Base-by-base conservation (phyloP, 2,329 filamentous ascomycete genomes). In the Talaromyces pinophilus region DNA sequence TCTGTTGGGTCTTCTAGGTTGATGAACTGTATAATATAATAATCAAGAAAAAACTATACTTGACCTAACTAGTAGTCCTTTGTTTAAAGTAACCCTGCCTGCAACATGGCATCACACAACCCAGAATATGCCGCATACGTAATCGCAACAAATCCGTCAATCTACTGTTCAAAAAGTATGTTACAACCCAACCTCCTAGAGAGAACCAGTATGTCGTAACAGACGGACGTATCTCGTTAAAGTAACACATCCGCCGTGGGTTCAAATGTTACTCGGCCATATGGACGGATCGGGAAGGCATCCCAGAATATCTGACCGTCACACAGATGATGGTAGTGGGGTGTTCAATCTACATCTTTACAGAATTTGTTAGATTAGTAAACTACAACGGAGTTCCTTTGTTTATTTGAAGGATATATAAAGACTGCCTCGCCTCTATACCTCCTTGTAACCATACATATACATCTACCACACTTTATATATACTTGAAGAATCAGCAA, bases 281-380 rank as follows among this genome's bases (percentile, higher is more conserved):
- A 42, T 65, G 50, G 25, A 59, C 55, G 60, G 62, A 46, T 62
- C 60, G 30, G 61, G 59, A 50, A 65, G 25, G 30, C 42, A 75
- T 75, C 67, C 67, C 68, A 40, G 44, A 15, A 30, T 42, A 65
- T 60, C 30, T 67, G 55, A 50, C 65, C 28, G 7, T 6, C 19
- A 17, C 30, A n/a, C 50, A 13, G 50, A 54, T 54, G 25, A 3
- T 19, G 44, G 3, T 30, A 55, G 62, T 64, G 38, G 52, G 40
- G 52, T 25, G 35, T 38, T 15, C 30, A 22, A 22, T 48, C 8
- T 22, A 48, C 22, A 22, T 30, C 15, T 52, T 30, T 8, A 33
- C 50, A 33, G n/a, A 35, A 2, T 35, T 22, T 57, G n/a, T 1
- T 57, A 19, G 25, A 38, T 57, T 57, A 38, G n/a, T 57, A 57